These are phyloP conservation scores for Dimocarpus longan DNA, from an alignment of 345 rosid species.

Conservation along the genomic window DNA sequence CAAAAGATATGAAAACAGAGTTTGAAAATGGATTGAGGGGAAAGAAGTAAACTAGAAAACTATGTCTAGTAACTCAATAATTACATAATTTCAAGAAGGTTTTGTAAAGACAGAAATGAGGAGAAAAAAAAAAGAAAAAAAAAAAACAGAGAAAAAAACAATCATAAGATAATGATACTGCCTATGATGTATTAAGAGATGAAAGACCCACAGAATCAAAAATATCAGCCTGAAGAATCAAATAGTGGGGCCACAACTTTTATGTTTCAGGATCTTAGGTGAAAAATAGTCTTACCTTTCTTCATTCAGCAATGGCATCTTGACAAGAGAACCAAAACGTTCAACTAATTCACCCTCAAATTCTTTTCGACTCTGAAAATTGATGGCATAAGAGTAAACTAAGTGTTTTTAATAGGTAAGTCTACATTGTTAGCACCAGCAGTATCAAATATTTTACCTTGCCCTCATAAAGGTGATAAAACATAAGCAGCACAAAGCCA, in stretches of 20 bases:
- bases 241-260: not conserved
- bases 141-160: not conserved
- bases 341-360: conserved; percentile 85
- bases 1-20: not conserved
- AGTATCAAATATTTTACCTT: conserved; percentile 54
- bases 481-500: conserved; percentile 94
- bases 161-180: not conserved
- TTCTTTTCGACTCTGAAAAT: conserved; percentile 70
- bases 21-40: not conserved
- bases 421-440: not conserved
- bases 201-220: not conserved
- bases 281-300: conserved; percentile 55
- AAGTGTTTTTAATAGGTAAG: conserved; percentile 12
- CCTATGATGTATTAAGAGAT: not conserved
- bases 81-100: not conserved
- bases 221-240: not conserved
- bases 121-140: not conserved
- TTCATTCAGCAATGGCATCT: conserved; percentile 85
- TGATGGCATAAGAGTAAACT: conserved; percentile 7
- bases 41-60: not conserved
- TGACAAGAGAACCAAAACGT: conserved; percentile 86
- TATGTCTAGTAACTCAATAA: not conserved
- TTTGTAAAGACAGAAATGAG: not conserved
- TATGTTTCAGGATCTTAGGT: not conserved
- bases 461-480: conserved; percentile 94